A percentile compares a stretch with the other conserved stretches of the same genome.
These are phyloP conservation scores for Mycena leptocephala DNA, from an alignment of 768 basidiomycete genomes.

Conservation along the genomic window DNA sequence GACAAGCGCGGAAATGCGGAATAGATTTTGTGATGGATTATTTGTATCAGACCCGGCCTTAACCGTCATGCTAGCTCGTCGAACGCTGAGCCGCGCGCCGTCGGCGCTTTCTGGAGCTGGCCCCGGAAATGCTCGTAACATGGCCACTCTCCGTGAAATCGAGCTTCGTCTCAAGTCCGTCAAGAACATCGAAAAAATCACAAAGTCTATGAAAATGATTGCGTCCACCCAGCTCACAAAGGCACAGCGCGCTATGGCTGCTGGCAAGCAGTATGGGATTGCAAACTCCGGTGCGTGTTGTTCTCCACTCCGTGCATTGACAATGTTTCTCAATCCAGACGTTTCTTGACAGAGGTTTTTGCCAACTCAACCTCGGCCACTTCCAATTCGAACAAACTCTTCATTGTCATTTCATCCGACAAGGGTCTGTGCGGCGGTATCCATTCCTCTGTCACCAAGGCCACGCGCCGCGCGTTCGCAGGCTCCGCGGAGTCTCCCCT, in stretches of 20 bases:
- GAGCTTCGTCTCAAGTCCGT: slow-evolving; percentile 97
- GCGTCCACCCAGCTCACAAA: slow-evolving; percentile 97
- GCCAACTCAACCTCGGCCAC: slow-evolving; percentile 81
- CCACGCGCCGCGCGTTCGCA: slow-evolving; percentile 81
- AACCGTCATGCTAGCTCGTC: slow-evolving; percentile 32
- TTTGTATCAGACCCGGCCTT: neutral
- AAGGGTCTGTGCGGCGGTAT: slow-evolving; percentile 99
- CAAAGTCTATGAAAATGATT: slow-evolving; percentile 95
- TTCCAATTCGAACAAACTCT: slow-evolving; percentile 85
- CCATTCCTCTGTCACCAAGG: slow-evolving; percentile 96
- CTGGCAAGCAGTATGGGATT: slow-evolving; percentile 93
- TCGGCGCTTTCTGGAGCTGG: slow-evolving; percentile 35
- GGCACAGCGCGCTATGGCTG: slow-evolving; percentile 94
- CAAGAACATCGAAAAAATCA: slow-evolving; percentile 99
- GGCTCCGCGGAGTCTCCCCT: slow-evolving; percentile 67
- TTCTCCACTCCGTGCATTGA: neutral
- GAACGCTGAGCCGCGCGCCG: slow-evolving; percentile 35
- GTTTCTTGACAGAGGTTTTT: slow-evolving; percentile 82
- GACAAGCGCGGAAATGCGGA: neutral
- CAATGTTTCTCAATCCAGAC: neutral
- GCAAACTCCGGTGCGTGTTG: slow-evolving; percentile 86
- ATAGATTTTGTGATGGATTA: neutral
- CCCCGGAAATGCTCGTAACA: slow-evolving; percentile 74
- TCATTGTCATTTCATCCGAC: slow-evolving; percentile 96
- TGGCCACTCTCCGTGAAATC: slow-evolving; percentile 98